Conservation (phyloP, 768 basidiomycete genomes). For the Suillus subaureus region DNA sequence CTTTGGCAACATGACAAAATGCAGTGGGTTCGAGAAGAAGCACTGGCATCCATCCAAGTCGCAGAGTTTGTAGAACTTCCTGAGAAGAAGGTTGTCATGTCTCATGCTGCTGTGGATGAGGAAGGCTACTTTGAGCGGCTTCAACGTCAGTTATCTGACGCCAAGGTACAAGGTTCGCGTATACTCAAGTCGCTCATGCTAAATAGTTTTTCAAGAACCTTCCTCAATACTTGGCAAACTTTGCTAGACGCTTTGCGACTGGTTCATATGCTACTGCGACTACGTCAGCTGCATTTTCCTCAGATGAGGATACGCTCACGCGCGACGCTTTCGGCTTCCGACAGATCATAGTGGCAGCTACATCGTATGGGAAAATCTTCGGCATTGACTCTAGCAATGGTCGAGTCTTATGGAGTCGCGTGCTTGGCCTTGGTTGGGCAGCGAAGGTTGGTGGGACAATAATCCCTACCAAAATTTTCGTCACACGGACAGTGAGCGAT, state of each 20-base stretch:
- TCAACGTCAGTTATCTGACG: constrained; percentile 57
- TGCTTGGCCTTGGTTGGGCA: constrained; percentile 75
- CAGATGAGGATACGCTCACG: constrained; percentile 41
- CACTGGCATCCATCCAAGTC: constrained; percentile 60
- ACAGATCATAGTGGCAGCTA: constrained; percentile 78
- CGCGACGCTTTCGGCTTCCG: constrained; percentile 87
- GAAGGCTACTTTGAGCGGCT: constrained; percentile 57
- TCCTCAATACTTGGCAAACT: constrained; percentile 67
- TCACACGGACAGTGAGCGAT: constrained; percentile 47
- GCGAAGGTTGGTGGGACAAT: constrained; percentile 56
- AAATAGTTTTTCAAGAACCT: constrained; percentile 50
- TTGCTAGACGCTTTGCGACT: constrained; percentile 70
- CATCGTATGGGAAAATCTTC: constrained; percentile 72
- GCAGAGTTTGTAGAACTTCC: constrained; percentile 82
- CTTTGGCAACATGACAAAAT: constrained; percentile 64
- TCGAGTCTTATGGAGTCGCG: constrained; percentile 74
- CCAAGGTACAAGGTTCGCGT: constrained; percentile 44
- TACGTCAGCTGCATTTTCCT: constrained; percentile 24
- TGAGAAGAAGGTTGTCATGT: constrained; percentile 46
- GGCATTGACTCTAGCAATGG: constrained; percentile 84
- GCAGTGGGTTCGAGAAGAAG: constrained; percentile 83
- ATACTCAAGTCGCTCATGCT: not conserved
- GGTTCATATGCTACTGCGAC: constrained; percentile 60
- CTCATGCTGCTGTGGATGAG: constrained; percentile 30
- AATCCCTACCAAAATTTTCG: constrained; percentile 63